Evolutionary conservation across 192 early-diverging fungal genomes (phyloP).

Genomic region (Linnemannia schmuckeri): DNA sequence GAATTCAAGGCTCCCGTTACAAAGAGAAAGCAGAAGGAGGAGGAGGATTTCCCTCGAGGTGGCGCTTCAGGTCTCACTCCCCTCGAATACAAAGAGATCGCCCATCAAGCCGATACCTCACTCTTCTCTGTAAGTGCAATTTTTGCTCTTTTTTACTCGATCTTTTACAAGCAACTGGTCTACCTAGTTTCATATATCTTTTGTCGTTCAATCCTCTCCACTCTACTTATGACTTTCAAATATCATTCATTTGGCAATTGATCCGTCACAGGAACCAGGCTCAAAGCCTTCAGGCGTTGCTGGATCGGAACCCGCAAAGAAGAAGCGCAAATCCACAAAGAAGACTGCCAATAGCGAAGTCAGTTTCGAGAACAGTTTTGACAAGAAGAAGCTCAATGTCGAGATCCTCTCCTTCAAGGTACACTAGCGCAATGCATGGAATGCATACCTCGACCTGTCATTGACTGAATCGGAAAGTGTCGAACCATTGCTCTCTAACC

Average conservation of each 20-base stretch:
- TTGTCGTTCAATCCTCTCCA: background rate
- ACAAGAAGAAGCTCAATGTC: constrained; percentile 56
- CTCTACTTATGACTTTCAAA: background rate
- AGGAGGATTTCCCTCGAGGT: constrained; percentile 88
- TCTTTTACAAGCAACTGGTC: background rate
- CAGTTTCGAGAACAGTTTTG: constrained; percentile 32
- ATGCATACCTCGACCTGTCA: background rate
- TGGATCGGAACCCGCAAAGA: constrained; percentile 62
- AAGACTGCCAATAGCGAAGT: constrained; percentile 53
- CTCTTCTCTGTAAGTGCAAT: constrained; percentile 64
- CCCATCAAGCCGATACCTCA: constrained; percentile 81
- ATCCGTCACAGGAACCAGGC: constrained; percentile 32
- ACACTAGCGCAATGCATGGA: background rate
- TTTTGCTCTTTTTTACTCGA: background rate
- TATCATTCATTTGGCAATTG: background rate
- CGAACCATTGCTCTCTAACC: background rate
- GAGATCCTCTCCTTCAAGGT: constrained; percentile 74
- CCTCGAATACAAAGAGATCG: constrained; percentile 84
- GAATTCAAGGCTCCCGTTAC: constrained; percentile 57
- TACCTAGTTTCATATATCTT: too few species aligned
- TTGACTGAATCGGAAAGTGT: background rate
- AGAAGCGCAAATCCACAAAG: constrained; percentile 69
- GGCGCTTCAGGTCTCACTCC: constrained; percentile 85
- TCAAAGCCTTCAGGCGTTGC: constrained; percentile 47
- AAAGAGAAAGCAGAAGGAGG: constrained; percentile 58